Evolutionary conservation across 2,329 filamentous ascomycete genomes (phyloP).

Genomic region (Arthroderma sp.): DNA sequence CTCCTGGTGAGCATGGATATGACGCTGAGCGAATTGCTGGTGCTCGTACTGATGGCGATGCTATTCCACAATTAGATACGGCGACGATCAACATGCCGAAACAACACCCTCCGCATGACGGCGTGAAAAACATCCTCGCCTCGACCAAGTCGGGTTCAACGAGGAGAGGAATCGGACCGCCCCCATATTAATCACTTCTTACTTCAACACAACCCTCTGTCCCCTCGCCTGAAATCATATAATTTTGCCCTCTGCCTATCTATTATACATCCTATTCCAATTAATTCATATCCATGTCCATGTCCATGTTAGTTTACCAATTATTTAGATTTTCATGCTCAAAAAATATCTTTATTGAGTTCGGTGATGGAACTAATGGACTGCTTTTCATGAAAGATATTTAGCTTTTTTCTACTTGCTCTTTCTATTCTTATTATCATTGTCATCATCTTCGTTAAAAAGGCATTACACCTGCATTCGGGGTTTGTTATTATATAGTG

Average conservation of each 20-base stretch:
- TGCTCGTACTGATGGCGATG: background rate
- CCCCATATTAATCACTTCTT: constrained; percentile 16
- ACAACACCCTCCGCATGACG: background rate
- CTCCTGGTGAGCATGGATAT: constrained; percentile 16
- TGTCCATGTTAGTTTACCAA: background rate
- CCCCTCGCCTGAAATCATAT: background rate
- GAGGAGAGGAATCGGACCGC: constrained; percentile 16
- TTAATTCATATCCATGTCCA: background rate
- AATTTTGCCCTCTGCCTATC: background rate
- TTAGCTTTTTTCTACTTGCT: background rate
- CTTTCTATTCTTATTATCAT: background rate
- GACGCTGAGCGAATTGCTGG: background rate
- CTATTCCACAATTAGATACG: too few species aligned
- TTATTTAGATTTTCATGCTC: background rate
- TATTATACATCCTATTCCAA: background rate
- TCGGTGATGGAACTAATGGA: background rate
- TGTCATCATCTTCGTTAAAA: background rate
- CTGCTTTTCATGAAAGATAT: background rate
- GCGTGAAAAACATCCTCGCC: background rate
- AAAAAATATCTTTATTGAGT: background rate
- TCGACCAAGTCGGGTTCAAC: background rate
- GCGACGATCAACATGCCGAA: too few species aligned
- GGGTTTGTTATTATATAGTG: background rate
- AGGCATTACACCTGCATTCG: background rate
- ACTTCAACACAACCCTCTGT: background rate